These are phyloP conservation scores for Blepharisma japonicum DNA, from an alignment of 73 alveolate species.

Conservation along the genomic window DNA sequence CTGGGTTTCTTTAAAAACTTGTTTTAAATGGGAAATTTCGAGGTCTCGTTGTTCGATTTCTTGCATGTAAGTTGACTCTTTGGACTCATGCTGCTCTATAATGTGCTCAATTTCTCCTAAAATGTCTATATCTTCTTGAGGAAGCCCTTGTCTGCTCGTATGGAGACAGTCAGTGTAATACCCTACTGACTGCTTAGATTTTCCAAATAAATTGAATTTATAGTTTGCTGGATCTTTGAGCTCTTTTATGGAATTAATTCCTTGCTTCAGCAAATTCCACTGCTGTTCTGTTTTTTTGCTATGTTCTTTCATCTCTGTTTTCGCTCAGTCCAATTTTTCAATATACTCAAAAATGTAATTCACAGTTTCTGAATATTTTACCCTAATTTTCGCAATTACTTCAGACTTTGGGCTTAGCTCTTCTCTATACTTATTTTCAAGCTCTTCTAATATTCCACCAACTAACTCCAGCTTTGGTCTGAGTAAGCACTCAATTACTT, in stretches of 20 bases:
- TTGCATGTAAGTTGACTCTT: not conserved
- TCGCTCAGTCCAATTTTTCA: not conserved
- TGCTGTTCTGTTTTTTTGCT: not conserved
- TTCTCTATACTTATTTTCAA: not conserved
- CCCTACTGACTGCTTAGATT: not conserved
- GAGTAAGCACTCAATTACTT: not conserved
- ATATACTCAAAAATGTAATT: not conserved
- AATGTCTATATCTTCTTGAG: constrained; percentile 14
- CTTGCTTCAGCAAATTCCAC: constrained; percentile 14
- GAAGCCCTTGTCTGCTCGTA: not conserved
- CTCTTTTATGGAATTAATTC: constrained; percentile 1
- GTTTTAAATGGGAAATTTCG: not conserved
- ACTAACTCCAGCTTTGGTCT: constrained; percentile 18
- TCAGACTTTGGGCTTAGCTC: not conserved
- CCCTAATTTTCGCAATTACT: not conserved
- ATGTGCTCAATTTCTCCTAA: not conserved
- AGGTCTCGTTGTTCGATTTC: not conserved
- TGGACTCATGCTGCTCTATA: not conserved
- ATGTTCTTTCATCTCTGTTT: not conserved
- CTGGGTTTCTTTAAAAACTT: not conserved
- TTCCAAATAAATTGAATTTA: constrained; percentile 7
- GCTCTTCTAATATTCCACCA: constrained; percentile 1
- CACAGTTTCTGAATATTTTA: not conserved
- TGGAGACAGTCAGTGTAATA: not conserved
- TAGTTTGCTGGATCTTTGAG: constrained; percentile 6